Evolutionary conservation across 2,329 filamentous ascomycete genomes (phyloP).

Genomic region (Cladosporium halotolerans): DNA sequence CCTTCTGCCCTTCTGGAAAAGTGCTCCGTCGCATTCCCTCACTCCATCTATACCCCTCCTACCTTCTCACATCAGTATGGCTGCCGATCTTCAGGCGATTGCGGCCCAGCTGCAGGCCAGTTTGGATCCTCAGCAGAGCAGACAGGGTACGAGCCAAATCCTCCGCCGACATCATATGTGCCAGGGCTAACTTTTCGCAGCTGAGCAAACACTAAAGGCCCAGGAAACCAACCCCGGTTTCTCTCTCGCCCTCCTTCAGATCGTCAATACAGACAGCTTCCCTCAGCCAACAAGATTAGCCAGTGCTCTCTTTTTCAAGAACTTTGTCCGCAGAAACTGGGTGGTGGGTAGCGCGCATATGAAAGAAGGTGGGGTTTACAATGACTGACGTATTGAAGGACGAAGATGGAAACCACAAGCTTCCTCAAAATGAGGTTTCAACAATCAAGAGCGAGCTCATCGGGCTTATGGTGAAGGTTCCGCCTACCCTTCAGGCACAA

Average conservation of each 20-base stretch:
- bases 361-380: neutral
- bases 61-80: conserved; percentile 42
- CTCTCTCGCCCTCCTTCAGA: conserved; percentile 78
- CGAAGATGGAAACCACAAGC: conserved; percentile 89
- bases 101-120: conserved; percentile 85
- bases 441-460: conserved; percentile 95
- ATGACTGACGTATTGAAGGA: conserved; percentile 46
- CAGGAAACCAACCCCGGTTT: conserved; percentile 82
- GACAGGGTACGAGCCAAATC: conserved; percentile 61
- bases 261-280: conserved; percentile 69
- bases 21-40: conserved; percentile 1
- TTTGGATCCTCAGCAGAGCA: conserved; percentile 78
- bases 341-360: conserved; percentile 50
- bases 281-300: conserved; percentile 76
- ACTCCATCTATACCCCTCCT: neutral
- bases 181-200: conserved; percentile 42
- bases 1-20: conserved; percentile 3
- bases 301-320: conserved; percentile 93
- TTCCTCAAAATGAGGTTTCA: conserved; percentile 71
- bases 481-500: conserved; percentile 80
- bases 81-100: conserved; percentile 56
- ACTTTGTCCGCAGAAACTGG: conserved; percentile 93
- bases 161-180: neutral
- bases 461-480: conserved; percentile 91
- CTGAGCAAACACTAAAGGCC: conserved; percentile 70